Conservation (phyloP, 768 basidiomycete genomes). For the Tylopilus rubrobrunneus region DNA sequence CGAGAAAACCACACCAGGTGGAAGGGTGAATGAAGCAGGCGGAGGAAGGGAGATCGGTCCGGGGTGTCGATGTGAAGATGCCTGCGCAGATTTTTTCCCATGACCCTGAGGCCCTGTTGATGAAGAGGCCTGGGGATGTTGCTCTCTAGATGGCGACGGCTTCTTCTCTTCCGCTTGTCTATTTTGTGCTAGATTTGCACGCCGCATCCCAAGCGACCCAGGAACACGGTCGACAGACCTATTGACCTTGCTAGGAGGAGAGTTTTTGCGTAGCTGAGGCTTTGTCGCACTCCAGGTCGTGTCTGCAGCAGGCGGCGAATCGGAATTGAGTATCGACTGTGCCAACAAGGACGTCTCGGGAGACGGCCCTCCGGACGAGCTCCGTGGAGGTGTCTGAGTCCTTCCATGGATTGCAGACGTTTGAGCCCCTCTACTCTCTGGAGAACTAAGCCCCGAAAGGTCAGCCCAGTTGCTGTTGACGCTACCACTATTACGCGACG, state of each 20-base stretch:
- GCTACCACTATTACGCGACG: conserved; percentile 2
- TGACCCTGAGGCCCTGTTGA: conserved; percentile 9
- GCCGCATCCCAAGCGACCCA: conserved; percentile 31
- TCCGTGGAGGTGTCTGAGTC: conserved; percentile 3
- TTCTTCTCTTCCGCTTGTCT: conserved; percentile 24
- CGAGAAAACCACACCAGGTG: conserved; percentile 33
- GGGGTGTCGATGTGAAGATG: conserved; percentile 49
- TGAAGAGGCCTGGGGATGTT: conserved; percentile 10
- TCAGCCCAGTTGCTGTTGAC: conserved; percentile 8
- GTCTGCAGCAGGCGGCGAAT: conserved; percentile 5
- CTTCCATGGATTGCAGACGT: conserved; percentile 7
- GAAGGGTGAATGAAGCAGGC: conserved; percentile 44
- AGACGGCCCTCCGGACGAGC: conserved; percentile 4
- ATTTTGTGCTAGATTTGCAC: conserved; percentile 23
- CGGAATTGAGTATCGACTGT: conserved; percentile 14
- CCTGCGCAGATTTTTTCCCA: conserved; percentile 16
- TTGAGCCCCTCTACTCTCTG: conserved; percentile 9
- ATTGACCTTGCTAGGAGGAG: conserved; percentile 14
- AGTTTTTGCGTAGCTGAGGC: conserved; percentile 10
- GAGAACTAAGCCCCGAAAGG: conserved; percentile 16
- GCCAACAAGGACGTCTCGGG: conserved; percentile 7
- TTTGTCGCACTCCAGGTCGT: conserved; percentile 16
- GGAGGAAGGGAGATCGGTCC: conserved; percentile 70
- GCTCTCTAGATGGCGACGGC: conserved; percentile 14
- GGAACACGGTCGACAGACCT: conserved; percentile 15